These are phyloP conservation scores for Cubamyces sp. DNA, from an alignment of 768 basidiomycete genomes.

Conservation along the genomic window DNA sequence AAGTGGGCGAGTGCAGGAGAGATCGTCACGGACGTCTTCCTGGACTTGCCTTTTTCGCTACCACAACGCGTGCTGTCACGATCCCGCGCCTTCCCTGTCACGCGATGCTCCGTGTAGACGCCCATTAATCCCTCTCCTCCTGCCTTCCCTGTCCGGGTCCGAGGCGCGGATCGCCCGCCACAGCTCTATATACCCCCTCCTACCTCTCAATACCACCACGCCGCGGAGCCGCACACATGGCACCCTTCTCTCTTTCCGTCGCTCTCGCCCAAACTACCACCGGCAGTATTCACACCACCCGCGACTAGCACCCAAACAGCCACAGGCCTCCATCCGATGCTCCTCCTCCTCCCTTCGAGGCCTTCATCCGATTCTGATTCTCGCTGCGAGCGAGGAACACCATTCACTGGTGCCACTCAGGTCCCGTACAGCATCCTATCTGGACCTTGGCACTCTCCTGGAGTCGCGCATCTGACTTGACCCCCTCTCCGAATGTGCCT, in stretches of 20 bases:
- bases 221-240: neutral
- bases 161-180: constrained; percentile 6
- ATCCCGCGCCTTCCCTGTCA: constrained; percentile 20
- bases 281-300: too few relatives aligned
- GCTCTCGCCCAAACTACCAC: neutral
- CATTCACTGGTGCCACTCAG: too few relatives aligned
- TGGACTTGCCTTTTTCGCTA: constrained; percentile 5
- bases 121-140: neutral
- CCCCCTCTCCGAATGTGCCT: too few relatives aligned
- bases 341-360: too few relatives aligned
- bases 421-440: too few relatives aligned
- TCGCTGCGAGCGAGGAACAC: too few relatives aligned
- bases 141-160: constrained; percentile 11
- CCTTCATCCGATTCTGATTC: too few relatives aligned
- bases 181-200: neutral
- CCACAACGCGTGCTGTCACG: constrained; percentile 17
- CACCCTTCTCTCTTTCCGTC: neutral
- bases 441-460: too few relatives aligned
- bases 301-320: neutral
- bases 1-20: neutral
- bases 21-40: constrained; percentile 12
- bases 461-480: too few relatives aligned
- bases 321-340: too few relatives aligned
- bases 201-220: neutral
- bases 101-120: neutral